These are phyloP conservation scores for Sphagnum fallax DNA, from an alignment of 228 moss, liverwort and hornwort species.

Conservation along the genomic window DNA sequence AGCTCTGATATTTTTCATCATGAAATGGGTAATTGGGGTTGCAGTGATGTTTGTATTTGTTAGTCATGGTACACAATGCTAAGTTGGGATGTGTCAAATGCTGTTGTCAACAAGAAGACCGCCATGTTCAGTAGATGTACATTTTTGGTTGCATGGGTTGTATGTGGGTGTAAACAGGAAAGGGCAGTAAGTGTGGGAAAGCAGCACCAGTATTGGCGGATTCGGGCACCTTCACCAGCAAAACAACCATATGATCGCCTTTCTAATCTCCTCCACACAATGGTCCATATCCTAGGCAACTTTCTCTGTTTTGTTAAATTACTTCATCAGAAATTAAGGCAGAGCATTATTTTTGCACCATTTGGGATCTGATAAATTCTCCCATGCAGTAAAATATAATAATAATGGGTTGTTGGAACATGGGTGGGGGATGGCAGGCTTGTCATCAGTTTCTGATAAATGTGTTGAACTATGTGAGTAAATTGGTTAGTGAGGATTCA, in stretches of 20 bases:
- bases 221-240: slow-evolving; percentile 43
- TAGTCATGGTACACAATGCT: no score
- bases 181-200: slow-evolving; percentile 78
- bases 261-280: slow-evolving; percentile 69
- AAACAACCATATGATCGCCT: slow-evolving; percentile 78
- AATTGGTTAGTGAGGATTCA: slow-evolving; percentile 51
- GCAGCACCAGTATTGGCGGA: slow-evolving; percentile 82
- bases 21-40: no score
- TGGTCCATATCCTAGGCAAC: slow-evolving; percentile 25
- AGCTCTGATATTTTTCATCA: no score
- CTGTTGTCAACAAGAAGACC: no score
- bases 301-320: background rate
- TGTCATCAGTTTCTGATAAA: slow-evolving; percentile 86
- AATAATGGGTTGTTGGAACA: background rate
- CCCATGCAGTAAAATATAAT: background rate
- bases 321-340: background rate
- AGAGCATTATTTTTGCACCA: background rate
- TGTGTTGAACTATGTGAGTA: slow-evolving; percentile 61
- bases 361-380: background rate
- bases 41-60: no score
- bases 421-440: slow-evolving; percentile 39
- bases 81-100: no score
- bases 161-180: slow-evolving; percentile 34
- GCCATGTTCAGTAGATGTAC: no score
- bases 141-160: no score